A percentile compares a stretch with the other conserved stretches of the same genome.
phyloP scores from a whole-genome alignment of 2,329 filamentous ascomycete species.

The Dichotomopilus funicola region DNA sequence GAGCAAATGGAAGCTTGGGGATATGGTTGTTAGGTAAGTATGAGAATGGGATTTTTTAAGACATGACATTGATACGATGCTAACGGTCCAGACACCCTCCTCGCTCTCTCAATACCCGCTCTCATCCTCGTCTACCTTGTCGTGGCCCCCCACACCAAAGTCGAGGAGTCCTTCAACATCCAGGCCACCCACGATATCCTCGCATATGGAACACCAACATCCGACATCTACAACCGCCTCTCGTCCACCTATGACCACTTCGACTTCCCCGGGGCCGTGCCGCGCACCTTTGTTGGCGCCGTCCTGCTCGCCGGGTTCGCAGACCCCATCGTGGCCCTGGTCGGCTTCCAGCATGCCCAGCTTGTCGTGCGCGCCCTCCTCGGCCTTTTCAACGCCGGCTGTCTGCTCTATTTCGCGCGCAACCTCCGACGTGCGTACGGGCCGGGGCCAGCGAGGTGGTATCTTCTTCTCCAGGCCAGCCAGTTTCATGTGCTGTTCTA shows the following conservation, averaged over 20 bases:
- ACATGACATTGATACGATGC: neutral
- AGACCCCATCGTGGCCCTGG: conserved; percentile 55
- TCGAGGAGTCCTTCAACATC: conserved; percentile 97
- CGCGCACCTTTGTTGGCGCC: conserved; percentile 81
- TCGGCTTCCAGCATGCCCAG: conserved; percentile 51
- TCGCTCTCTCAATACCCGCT: conserved; percentile 54
- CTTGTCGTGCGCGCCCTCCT: conserved; percentile 67
- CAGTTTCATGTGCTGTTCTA: conserved; percentile 96
- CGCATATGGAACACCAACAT: conserved; percentile 65
- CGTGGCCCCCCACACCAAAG: conserved; percentile 84
- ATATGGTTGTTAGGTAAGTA: conserved; percentile 1
- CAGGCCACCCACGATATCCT: conserved; percentile 90
- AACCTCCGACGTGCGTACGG: conserved; percentile 65
- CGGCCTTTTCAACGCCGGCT: conserved; percentile 66
- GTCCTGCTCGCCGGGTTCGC: conserved; percentile 67
- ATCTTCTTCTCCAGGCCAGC: conserved; percentile 64
- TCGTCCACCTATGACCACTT: conserved; percentile 76
- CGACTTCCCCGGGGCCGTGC: conserved; percentile 83
- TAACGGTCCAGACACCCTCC: conserved; percentile 15
- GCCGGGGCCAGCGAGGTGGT: conserved; percentile 66
- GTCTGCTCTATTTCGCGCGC: conserved; percentile 59
- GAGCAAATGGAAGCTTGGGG: neutral
- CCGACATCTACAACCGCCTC: conserved; percentile 47
- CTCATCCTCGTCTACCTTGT: conserved; percentile 63
- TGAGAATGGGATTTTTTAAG: no score